phyloP scores from a whole-genome alignment of 768 basidiomycete species.

The Trametes villosa region DNA sequence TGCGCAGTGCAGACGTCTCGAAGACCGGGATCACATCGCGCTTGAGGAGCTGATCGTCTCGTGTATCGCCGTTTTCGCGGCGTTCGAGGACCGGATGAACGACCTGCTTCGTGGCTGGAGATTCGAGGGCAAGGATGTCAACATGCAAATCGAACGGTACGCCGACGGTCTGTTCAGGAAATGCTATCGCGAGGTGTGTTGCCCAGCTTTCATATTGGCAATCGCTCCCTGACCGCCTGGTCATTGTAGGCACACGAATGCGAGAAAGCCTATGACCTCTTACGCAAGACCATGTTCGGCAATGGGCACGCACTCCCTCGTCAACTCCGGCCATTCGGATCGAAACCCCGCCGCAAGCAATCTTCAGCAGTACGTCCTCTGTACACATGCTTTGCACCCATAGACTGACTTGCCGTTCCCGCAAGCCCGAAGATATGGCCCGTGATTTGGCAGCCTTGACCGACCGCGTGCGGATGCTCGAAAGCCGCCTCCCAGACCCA shows the following conservation, averaged over 20 bases:
- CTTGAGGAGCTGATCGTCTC: conserved; percentile 10
- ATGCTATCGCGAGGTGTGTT: conserved; percentile 5
- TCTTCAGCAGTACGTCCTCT: not conserved
- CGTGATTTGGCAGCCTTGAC: not conserved
- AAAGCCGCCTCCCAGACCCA: not conserved
- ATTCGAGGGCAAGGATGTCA: conserved; percentile 12
- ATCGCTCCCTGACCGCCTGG: not conserved
- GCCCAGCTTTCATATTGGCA: not conserved
- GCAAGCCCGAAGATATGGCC: not conserved
- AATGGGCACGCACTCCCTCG: not conserved
- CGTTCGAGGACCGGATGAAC: conserved; percentile 16
- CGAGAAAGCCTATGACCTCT: not conserved
- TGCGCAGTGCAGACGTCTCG: not conserved
- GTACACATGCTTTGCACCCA: not conserved
- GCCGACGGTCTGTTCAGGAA: conserved; percentile 18
- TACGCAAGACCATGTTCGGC: not conserved
- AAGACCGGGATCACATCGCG: not conserved
- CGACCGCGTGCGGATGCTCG: not conserved
- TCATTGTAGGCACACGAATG: not conserved
- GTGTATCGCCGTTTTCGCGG: conserved; percentile 16
- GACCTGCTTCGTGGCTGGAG: conserved; percentile 16
- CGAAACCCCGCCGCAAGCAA: not conserved
- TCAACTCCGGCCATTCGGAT: not conserved
- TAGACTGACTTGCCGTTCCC: not conserved
- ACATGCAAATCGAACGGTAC: conserved; percentile 14